Evolutionary conservation across 257 asterid genomes (phyloP).

Genomic region (Solanum phureja): DNA sequence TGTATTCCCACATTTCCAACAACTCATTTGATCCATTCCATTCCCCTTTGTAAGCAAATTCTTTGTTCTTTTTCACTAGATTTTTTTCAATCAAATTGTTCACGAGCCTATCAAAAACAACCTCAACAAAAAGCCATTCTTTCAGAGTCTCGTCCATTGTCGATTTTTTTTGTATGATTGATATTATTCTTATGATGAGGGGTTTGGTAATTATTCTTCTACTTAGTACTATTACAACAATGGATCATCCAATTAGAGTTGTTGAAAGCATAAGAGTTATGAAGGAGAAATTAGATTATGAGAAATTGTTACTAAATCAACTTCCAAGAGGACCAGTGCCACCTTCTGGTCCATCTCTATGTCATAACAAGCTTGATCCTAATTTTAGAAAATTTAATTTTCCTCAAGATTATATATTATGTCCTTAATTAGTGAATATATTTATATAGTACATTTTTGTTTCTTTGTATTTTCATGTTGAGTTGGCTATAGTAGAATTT

Average conservation of each 20-base stretch:
- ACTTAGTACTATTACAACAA: neutral
- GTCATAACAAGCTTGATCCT: slow-evolving; percentile 45
- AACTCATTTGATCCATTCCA: neutral
- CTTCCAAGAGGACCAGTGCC: slow-evolving; percentile 67
- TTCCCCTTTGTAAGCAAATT: neutral
- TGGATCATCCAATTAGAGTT: slow-evolving; percentile 11
- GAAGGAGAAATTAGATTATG: slow-evolving; percentile 3
- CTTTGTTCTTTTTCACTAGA: neutral
- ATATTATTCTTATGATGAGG: neutral
- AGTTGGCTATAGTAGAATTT: neutral
- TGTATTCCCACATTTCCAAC: neutral
- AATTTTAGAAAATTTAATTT: slow-evolving; percentile 1
- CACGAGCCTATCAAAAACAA: neutral
- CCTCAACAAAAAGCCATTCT: neutral
- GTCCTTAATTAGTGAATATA: slow-evolving; percentile 24
- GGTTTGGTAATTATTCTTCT: slow-evolving; percentile 16
- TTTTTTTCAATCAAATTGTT: neutral
- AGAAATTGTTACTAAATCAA: slow-evolving; percentile 16
- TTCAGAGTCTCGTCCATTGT: neutral
- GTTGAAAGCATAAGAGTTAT: slow-evolving; percentile 23
- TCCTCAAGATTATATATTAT: slow-evolving; percentile 9
- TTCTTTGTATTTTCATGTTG: neutral
- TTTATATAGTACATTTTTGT: neutral
- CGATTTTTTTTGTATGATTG: neutral
- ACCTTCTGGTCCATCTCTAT: slow-evolving; percentile 52